These are phyloP conservation scores for Neofusicoccum kwambonambiense DNA, from an alignment of 2,329 filamentous ascomycete genomes.

Conservation along the genomic window DNA sequence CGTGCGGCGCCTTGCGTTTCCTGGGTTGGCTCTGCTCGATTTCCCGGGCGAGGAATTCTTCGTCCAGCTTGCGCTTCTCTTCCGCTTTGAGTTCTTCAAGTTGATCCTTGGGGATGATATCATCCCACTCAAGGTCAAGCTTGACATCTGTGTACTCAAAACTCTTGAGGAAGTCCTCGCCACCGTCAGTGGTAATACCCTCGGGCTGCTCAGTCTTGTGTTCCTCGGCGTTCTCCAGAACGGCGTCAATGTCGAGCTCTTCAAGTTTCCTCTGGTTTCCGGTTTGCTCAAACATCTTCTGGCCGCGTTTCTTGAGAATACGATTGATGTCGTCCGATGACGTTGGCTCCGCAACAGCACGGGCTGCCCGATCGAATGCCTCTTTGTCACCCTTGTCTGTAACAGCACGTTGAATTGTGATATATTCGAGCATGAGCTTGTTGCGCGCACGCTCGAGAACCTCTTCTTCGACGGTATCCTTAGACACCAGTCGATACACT, in stretches of 20 bases:
- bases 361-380: conserved; percentile 57
- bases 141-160: conserved; percentile 97
- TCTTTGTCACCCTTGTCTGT: conserved; percentile 90
- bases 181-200: conserved; percentile 90
- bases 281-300: conserved; percentile 98
- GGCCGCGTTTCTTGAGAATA: conserved; percentile 95
- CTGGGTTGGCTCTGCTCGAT: conserved; percentile 84
- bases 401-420: conserved; percentile 94
- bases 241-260: conserved; percentile 95
- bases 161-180: conserved; percentile 88
- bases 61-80: conserved; percentile 80
- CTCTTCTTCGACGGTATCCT: conserved; percentile 97
- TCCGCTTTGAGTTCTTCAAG: conserved; percentile 86
- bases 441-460: conserved; percentile 94
- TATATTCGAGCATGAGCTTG: conserved; percentile 94
- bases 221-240: conserved; percentile 93
- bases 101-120: conserved; percentile 94
- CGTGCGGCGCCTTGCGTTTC: conserved; percentile 63
- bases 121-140: conserved; percentile 93
- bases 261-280: conserved; percentile 96
- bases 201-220: conserved; percentile 95
- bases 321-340: conserved; percentile 93
- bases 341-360: conserved; percentile 82
- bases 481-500: conserved; percentile 93
- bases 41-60: conserved; percentile 76